A percentile compares a stretch with the other conserved stretches of the same genome.
Conservation (phyloP, 208 protist species). For the Leptomonas seymouri region DNA sequence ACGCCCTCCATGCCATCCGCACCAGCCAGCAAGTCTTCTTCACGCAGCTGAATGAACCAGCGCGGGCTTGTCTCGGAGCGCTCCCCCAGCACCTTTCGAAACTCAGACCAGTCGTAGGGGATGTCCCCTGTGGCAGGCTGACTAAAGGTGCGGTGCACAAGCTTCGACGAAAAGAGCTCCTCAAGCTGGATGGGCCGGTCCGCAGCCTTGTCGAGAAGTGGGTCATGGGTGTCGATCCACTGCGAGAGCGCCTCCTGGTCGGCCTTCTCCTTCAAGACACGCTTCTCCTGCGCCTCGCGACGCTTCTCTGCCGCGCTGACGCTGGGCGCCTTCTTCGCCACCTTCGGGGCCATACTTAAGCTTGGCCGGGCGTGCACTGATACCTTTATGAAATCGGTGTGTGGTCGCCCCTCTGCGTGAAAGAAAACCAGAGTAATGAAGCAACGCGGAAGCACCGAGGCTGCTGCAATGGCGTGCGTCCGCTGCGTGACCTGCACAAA, state of each 20-base stretch:
- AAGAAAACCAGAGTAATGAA: background rate
- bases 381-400: constrained; percentile 3
- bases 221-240: constrained; percentile 70
- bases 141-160: constrained; percentile 62
- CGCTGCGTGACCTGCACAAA: too few relatives aligned
- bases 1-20: constrained; percentile 79
- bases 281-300: constrained; percentile 25
- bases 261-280: constrained; percentile 35
- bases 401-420: background rate
- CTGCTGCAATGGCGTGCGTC: too few relatives aligned
- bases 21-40: constrained; percentile 80
- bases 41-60: constrained; percentile 88
- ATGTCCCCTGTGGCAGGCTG: constrained; percentile 29
- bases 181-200: constrained; percentile 50
- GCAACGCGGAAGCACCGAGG: too few relatives aligned
- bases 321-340: constrained; percentile 34
- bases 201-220: constrained; percentile 50
- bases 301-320: constrained; percentile 28
- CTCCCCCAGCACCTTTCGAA: constrained; percentile 55
- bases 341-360: constrained; percentile 21
- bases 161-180: constrained; percentile 51
- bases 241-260: constrained; percentile 32
- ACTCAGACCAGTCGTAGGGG: constrained; percentile 75
- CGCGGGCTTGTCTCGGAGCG: constrained; percentile 66
- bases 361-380: background rate